Evolutionary conservation across 2,329 filamentous ascomycete species (phyloP), one percentile per base, ranked within the genome.

Genomic region (Fusarium tjaetaba): DNA sequence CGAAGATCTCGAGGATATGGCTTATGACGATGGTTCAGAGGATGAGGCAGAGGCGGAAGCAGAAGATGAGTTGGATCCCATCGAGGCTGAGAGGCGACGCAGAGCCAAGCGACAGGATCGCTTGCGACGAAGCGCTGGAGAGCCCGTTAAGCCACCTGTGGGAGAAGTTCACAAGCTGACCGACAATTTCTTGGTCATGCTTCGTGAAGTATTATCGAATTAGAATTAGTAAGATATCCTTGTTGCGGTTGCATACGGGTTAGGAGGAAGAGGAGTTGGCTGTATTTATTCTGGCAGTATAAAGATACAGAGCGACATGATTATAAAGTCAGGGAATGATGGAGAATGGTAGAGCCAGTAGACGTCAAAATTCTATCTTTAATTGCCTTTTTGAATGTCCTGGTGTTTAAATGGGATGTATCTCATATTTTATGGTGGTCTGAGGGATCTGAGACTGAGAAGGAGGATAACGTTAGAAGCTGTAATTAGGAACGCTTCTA

Each of bases 1-100:
- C 78, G 91, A 93, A 79, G 96, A 98, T 80, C 85, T 98, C 20
- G 90, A 96, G 80, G 95, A 97, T 71, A 91, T 98, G 81, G 90
- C 90, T 49, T 94, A 96, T 76, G 93, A 93, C 7, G 93, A 95
- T 63, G 89, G 90, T 14, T 86, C 85, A 13, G 86, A 92, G 18
- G 88, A 90, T 11, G 90, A 91, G 66, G 89, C 92, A 36, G 92
- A 93, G 58, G 90, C 92, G n/a, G 92, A 92, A 63, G 89, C 88
- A 18, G 92, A 94, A 59, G 94, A 97, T 65, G 92, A 95, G 66
- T 83, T 93, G 69, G 95, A 98, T 79, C 95, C 96, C 3, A 97
- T 99, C 73, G 91, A 91, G 71, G 93, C 94, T 11, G 96, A 98
- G 85, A 87, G 96, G 68, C 93, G 91, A 78, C 88, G 94, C 68